Base-by-base conservation (phyloP, 2,329 filamentous ascomycete genomes). In the Neonectria hederae region DNA sequence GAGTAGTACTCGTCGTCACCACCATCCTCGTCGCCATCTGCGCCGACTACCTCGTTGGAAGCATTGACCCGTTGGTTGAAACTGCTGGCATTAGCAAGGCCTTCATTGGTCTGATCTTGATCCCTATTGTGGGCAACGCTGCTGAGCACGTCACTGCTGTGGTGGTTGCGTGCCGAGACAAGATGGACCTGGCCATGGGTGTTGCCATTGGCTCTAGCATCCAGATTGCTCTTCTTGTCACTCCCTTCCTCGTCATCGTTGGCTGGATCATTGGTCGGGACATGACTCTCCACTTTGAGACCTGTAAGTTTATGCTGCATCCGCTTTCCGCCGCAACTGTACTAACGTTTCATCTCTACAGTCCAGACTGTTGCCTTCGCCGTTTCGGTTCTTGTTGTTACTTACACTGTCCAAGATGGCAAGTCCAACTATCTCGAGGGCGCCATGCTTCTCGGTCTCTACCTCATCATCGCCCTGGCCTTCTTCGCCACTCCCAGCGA, bases 351-450 rank as follows among this genome's bases (percentile, higher is more conserved):
- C 28, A 35, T 75, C 26, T 24, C 2, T 32, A 3, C 54, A 86
- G 84, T 94, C 72, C 90, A 93, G 81, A 93, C 91, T 0, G 89
- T 94, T 43, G 87, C 90, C 1, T 94, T 94, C 77, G 92, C 91
- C 61, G 83, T 94, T 57, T 91, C 90, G 10, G 90, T 92, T 2
- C 79, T 94, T 45, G 90, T 94, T 32, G 91, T 93, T 35, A 92
- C 87, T 61, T 94, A 89, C 78, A 91, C 87, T 3, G 90, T 94
- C 46, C 90, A 92, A 75, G 92, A 95, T 74, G 92, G 92, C 73
- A 92, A 92, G 78, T 92, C 89, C 14, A 96, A 95, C 78, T 95
- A 95, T 71, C 86, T 95, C 22, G 92, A 95, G 77, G 92, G 92
- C 48, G 90, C 90, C 52, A 91, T 95, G 87, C 74, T 82, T 51